Evolutionary conservation across 2,329 filamentous ascomycete species (phyloP).

Genomic region (Calonectria pseudoreteaudii): DNA sequence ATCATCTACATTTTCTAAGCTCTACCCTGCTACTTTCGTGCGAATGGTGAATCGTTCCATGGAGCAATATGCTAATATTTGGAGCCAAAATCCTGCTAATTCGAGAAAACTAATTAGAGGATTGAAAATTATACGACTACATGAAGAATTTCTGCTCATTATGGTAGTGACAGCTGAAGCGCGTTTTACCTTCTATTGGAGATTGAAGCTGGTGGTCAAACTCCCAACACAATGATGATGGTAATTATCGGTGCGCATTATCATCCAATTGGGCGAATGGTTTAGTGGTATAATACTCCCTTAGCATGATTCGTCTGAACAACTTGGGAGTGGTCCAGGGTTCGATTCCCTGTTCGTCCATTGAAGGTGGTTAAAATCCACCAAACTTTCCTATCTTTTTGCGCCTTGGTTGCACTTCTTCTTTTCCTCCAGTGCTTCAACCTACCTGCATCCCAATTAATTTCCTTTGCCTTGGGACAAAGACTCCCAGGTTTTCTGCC

Average conservation of each 20-base stretch:
- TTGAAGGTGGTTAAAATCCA: constrained; percentile 35
- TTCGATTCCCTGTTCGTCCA: constrained; percentile 49
- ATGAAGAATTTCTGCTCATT: background rate
- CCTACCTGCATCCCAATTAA: no score
- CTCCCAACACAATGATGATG: background rate
- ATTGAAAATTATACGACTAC: background rate
- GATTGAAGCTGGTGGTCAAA: background rate
- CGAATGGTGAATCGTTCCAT: background rate
- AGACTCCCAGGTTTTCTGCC: background rate
- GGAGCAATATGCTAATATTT: background rate
- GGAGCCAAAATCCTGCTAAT: background rate
- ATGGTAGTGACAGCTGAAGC: background rate
- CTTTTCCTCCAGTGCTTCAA: background rate
- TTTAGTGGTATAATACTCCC: constrained; percentile 49
- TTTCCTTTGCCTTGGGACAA: background rate
- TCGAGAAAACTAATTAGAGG: background rate
- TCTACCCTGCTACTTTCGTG: no score
- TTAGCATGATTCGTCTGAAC: constrained; percentile 40
- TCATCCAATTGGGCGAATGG: constrained; percentile 42
- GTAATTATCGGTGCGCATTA: rapidly evolving
- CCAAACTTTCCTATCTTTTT: constrained; percentile 28
- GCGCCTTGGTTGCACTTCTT: no score
- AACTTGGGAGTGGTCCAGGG: constrained; percentile 46
- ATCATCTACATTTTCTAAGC: no score
- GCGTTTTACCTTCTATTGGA: background rate